Percentiles rank a stretch among this genome's conserved stretches.
Conservation (phyloP, 768 basidiomycete species). For the Termitomyces sp. region DNA sequence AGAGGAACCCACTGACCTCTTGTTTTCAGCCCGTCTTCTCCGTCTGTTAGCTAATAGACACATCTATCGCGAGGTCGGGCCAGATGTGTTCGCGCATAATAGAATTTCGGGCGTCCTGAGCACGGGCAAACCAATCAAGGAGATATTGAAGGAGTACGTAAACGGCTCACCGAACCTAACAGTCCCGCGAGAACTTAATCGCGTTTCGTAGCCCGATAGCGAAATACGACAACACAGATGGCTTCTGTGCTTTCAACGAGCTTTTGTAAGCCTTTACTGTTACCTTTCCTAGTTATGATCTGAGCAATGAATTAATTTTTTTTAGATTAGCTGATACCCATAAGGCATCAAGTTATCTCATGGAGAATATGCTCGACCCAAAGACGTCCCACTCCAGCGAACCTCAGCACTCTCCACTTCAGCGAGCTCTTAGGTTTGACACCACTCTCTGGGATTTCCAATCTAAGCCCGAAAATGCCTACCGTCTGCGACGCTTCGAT, state of each 20-base stretch:
- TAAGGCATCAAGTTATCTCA: slow-evolving; percentile 22
- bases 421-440: slow-evolving; percentile 15
- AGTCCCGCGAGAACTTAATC: background rate
- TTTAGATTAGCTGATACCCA: slow-evolving; percentile 20
- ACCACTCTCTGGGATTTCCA: slow-evolving; percentile 18
- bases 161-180: background rate
- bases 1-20: background rate
- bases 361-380: slow-evolving; percentile 23
- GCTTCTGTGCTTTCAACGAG: slow-evolving; percentile 22
- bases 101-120: slow-evolving; percentile 27
- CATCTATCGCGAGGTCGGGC: slow-evolving; percentile 30
- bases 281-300: too few species aligned
- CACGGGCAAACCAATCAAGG: slow-evolving; percentile 24
- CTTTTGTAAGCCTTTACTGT: slow-evolving; percentile 14
- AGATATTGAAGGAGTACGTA: slow-evolving; percentile 22
- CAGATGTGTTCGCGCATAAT: slow-evolving; percentile 32
- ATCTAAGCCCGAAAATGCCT: slow-evolving; percentile 18
- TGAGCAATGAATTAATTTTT: background rate
- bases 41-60: slow-evolving; percentile 30
- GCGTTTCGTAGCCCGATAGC: slow-evolving; percentile 14
- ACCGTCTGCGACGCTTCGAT: slow-evolving; percentile 23
- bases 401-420: slow-evolving; percentile 13
- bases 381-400: slow-evolving; percentile 16
- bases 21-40: slow-evolving; percentile 23
- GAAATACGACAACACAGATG: slow-evolving; percentile 24